Conservation (phyloP, 140 eudicot species). For the Stevia rebaudiana region DNA sequence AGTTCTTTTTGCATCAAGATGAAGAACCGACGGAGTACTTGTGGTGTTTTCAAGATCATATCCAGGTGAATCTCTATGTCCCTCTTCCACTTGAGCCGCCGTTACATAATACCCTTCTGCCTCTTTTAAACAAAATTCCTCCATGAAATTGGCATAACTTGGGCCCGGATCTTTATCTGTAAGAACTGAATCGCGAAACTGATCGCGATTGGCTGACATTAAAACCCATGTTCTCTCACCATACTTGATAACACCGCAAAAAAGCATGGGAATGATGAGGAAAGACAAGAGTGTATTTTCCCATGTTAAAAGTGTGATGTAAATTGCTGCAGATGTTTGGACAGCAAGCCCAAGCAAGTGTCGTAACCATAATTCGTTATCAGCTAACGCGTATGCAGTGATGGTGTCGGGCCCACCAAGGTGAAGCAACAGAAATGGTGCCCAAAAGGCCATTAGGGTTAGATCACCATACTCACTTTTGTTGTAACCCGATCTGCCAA, state of each 20-base stretch:
- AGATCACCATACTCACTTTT: constrained; percentile 6
- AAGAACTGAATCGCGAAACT: constrained; percentile 20
- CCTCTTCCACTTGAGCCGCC: constrained; percentile 25
- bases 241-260: constrained; percentile 34
- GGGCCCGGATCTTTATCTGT: constrained; percentile 14
- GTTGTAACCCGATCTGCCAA: neutral
- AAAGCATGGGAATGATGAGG: constrained; percentile 20
- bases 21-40: neutral
- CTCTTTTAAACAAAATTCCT: constrained; percentile 27
- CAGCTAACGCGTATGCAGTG: constrained; percentile 53
- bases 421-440: constrained; percentile 47
- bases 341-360: constrained; percentile 39
- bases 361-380: constrained; percentile 53
- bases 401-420: constrained; percentile 67
- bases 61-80: constrained; percentile 7
- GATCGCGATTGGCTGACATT: constrained; percentile 21
- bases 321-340: constrained; percentile 27
- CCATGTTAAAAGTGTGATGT: constrained; percentile 25
- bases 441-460: constrained; percentile 39
- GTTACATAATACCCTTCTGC: constrained; percentile 27
- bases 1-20: constrained; percentile 15
- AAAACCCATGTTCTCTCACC: constrained; percentile 34
- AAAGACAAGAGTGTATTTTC: neutral
- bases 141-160: constrained; percentile 22
- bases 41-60: constrained; percentile 17